A percentile compares a stretch with the other conserved stretches of the same genome.
phyloP scores from a whole-genome alignment of 768 basidiomycete genomes.

The Leucocoprinus sp. region DNA sequence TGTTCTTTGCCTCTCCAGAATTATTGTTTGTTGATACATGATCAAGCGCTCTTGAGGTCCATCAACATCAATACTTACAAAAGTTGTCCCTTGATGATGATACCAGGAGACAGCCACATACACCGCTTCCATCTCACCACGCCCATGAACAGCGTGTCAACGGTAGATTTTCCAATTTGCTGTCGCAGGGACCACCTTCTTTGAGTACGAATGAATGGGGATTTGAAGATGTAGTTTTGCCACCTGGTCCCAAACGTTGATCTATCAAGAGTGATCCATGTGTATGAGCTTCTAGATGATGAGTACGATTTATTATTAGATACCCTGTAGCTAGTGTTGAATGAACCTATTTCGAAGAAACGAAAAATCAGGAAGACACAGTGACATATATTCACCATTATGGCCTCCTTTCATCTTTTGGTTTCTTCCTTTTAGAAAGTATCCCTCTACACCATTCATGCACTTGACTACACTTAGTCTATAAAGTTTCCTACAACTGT shows the following conservation, averaged over 20 bases:
- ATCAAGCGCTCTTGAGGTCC: constrained; percentile 1
- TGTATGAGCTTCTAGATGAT: too few relatives aligned
- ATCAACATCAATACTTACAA: constrained; percentile 19
- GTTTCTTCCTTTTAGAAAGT: too few relatives aligned
- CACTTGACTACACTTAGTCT: too few relatives aligned
- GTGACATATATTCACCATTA: too few relatives aligned
- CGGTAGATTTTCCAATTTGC: constrained; percentile 14
- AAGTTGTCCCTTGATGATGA: constrained; percentile 26
- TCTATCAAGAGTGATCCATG: not conserved
- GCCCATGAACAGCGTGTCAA: not conserved
- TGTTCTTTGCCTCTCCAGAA: not conserved
- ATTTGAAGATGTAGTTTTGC: constrained; percentile 40
- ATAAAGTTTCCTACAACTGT: too few relatives aligned
- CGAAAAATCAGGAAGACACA: too few relatives aligned
- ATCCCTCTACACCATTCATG: too few relatives aligned
- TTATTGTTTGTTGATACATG: not conserved
- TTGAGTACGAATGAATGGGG: constrained; percentile 46
- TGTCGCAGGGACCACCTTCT: constrained; percentile 34
- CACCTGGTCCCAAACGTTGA: constrained; percentile 26
- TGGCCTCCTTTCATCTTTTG: too few relatives aligned
- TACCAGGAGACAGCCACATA: not conserved
- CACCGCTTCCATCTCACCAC: not conserved
- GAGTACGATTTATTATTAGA: too few relatives aligned
- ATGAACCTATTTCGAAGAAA: too few relatives aligned
- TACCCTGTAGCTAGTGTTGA: too few relatives aligned